Evolutionary conservation across 345 rosid genomes (phyloP).

Genomic region (Rhodamnia rubescens): DNA sequence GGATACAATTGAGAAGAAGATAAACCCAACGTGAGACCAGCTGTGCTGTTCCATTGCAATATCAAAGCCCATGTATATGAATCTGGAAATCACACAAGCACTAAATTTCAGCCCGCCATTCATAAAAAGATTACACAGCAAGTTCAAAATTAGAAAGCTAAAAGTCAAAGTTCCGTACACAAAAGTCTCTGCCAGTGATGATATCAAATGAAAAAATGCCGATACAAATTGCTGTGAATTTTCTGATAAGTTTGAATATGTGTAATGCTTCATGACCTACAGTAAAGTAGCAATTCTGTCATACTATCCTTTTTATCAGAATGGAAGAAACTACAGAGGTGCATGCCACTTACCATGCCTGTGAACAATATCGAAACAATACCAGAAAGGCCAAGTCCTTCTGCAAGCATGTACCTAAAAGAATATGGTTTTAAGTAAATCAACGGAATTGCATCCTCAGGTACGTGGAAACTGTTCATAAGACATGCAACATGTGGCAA

Average conservation of each 20-base stretch:
- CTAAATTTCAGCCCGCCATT: neutral
- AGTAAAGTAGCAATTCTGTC: conserved; percentile 1
- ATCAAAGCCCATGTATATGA: conserved; percentile 98
- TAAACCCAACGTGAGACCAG: conserved; percentile 96
- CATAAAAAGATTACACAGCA: neutral
- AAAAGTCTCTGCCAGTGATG: conserved; percentile 96
- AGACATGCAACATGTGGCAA: neutral
- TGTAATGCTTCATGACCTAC: conserved; percentile 96
- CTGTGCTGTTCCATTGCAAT: conserved; percentile 98
- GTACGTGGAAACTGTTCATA: neutral
- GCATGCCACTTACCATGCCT: conserved; percentile 63
- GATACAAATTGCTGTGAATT: conserved; percentile 89
- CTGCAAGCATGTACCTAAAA: conserved; percentile 95
- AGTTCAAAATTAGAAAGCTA: neutral
- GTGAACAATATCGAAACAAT: conserved; percentile 95
- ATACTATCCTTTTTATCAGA: neutral
- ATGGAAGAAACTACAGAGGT: neutral
- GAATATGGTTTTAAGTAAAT: neutral
- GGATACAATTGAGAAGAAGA: conserved; percentile 98
- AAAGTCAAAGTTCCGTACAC: conserved; percentile 26
- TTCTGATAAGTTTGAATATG: conserved; percentile 87
- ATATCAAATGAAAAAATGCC: conserved; percentile 88
- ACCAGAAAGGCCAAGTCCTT: conserved; percentile 98
- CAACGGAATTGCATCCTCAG: neutral
- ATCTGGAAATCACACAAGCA: conserved; percentile 45